These are phyloP conservation scores for Suhomyces kilbournensis DNA, from an alignment of 805 yeast genomes.

Conservation along the genomic window DNA sequence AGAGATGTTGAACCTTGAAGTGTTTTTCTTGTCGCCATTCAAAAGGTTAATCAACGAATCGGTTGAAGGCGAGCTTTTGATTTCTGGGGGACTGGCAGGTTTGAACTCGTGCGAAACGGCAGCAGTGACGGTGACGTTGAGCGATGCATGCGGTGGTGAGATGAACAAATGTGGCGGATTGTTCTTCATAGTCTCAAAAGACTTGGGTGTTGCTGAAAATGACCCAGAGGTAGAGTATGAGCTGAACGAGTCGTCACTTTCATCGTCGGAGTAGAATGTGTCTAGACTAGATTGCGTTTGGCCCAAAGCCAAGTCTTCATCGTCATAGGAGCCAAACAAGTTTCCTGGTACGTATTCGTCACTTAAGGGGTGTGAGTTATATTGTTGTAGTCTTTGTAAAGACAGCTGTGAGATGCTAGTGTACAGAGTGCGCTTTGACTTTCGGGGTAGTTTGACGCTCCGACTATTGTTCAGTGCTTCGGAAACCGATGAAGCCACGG, in stretches of 20 bases:
- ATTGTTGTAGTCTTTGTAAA: slow-evolving; percentile 1
- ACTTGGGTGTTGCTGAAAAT: not conserved
- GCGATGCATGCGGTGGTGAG: not conserved
- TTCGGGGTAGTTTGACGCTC: not conserved
- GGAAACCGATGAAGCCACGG: not conserved
- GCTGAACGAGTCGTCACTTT: slow-evolving; percentile 4
- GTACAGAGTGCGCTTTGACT: slow-evolving; percentile 1
- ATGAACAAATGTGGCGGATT: not conserved
- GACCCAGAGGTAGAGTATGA: slow-evolving; percentile 4
- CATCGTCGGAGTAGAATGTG: slow-evolving; percentile 6
- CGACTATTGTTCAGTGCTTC: not conserved
- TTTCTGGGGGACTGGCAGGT: slow-evolving; percentile 1
- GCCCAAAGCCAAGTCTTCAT: slow-evolving; percentile 1
- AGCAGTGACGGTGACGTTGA: not conserved
- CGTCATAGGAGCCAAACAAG: not conserved
- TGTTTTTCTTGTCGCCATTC: not conserved
- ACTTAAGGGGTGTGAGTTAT: slow-evolving; percentile 4
- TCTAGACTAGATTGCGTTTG: not conserved
- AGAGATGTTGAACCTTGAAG: slow-evolving; percentile 1
- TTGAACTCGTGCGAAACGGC: slow-evolving; percentile 1
- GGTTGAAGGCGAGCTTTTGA: slow-evolving; percentile 1
- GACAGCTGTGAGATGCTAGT: slow-evolving; percentile 3
- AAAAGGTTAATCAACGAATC: slow-evolving; percentile 2
- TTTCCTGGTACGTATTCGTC: slow-evolving; percentile 6
- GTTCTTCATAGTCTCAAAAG: not conserved